phyloP scores from a whole-genome alignment of 345 rosid species.

The Sonneratia caseolaris region DNA sequence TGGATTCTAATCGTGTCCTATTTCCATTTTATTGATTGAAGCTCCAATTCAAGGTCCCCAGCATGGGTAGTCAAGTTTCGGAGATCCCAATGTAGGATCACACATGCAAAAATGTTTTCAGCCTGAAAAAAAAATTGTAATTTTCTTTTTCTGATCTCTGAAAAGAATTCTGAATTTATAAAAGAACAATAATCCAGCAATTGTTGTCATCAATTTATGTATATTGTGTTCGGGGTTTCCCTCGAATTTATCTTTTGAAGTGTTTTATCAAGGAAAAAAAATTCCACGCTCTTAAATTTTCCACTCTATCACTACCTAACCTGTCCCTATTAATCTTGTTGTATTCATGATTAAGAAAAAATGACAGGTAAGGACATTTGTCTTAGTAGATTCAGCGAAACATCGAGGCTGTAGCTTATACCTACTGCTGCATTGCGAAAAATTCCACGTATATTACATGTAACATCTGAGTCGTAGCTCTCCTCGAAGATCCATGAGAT shows the following conservation, averaged over 20 bases:
- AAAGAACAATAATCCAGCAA: not conserved
- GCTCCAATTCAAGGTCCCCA: not conserved
- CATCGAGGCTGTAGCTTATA: not conserved
- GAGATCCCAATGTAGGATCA: slow-evolving; percentile 4
- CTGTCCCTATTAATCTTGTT: not conserved
- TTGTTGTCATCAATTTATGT: not conserved
- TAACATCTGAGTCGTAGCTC: not conserved
- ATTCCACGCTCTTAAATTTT: not conserved
- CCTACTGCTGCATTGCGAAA: not conserved
- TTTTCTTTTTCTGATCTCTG: too few relatives aligned
- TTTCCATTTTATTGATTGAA: not conserved
- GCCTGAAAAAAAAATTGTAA: too few relatives aligned
- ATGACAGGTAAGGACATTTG: not conserved
- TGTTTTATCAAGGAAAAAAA: not conserved
- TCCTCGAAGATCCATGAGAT: too few relatives aligned
- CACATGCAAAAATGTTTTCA: not conserved
- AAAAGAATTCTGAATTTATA: too few relatives aligned
- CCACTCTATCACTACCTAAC: not conserved
- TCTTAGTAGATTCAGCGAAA: not conserved
- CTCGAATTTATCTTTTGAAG: not conserved
- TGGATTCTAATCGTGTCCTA: not conserved
- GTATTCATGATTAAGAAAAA: not conserved
- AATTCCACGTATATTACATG: not conserved
- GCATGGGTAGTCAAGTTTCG: not conserved
- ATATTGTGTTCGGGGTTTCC: too few relatives aligned